These are phyloP conservation scores for Puccinia horiana DNA, from an alignment of 1,284 basidiomycete species.

Conservation along the genomic window DNA sequence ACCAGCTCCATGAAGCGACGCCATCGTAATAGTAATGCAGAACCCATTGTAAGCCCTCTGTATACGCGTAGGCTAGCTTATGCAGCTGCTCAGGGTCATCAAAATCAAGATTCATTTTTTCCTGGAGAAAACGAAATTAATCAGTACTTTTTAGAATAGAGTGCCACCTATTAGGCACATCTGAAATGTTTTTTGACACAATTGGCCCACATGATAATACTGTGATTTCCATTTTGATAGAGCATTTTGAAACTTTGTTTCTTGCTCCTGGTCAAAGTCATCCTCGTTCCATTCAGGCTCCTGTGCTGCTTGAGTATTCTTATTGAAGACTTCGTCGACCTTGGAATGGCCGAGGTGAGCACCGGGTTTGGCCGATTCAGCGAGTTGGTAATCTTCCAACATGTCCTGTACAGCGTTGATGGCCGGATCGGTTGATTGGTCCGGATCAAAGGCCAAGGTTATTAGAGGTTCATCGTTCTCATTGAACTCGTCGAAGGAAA, in stretches of 20 bases:
- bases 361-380: slow-evolving; percentile 60
- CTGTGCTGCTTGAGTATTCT: slow-evolving; percentile 7
- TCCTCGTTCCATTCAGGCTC: slow-evolving; percentile 36
- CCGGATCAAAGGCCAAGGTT: slow-evolving; percentile 52
- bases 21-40: slow-evolving; percentile 59
- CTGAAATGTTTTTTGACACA: not conserved
- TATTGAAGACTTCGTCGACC: slow-evolving; percentile 7
- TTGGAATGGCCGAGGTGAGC: not conserved
- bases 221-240: slow-evolving; percentile 84
- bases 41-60: slow-evolving; percentile 59
- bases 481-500: slow-evolving; percentile 87
- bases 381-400: slow-evolving; percentile 60
- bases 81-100: slow-evolving; percentile 62
- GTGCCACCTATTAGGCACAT: not conserved
- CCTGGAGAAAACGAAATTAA: slow-evolving; percentile 61
- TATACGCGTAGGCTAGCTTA: slow-evolving; percentile 53
- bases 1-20: slow-evolving; percentile 59
- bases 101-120: slow-evolving; percentile 78
- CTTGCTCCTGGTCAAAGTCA: slow-evolving; percentile 18
- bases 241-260: slow-evolving; percentile 10
- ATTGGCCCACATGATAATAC: slow-evolving; percentile 68
- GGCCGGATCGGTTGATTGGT: slow-evolving; percentile 53
- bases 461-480: slow-evolving; percentile 32
- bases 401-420: slow-evolving; percentile 62
- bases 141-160: not conserved